Conservation (phyloP, 2,329 filamentous ascomycete genomes). For the Didymella pinodella region DNA sequence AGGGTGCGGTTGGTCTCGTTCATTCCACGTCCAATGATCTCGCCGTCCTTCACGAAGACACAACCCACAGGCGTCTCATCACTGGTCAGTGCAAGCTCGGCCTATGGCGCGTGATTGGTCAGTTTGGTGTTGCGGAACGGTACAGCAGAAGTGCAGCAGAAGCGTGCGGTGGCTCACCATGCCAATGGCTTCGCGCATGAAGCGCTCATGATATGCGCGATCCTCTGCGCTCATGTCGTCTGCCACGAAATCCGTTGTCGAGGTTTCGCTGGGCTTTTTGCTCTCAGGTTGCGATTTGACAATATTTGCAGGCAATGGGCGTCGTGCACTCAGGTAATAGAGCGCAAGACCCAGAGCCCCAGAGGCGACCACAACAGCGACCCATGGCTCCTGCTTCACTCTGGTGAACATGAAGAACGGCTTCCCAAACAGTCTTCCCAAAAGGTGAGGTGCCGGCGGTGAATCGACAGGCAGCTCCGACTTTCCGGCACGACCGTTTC, state of each 20-base stretch:
- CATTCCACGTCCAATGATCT: slow-evolving; percentile 88
- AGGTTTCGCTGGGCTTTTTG: slow-evolving; percentile 38
- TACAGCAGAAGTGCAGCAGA: slow-evolving; percentile 12
- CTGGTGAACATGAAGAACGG: slow-evolving; percentile 32
- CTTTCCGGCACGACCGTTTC: slow-evolving; percentile 35
- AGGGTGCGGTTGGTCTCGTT: slow-evolving; percentile 78
- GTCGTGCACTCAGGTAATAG: slow-evolving; percentile 27
- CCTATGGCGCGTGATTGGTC: slow-evolving; percentile 61
- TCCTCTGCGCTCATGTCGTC: slow-evolving; percentile 48
- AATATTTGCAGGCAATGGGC: slow-evolving; percentile 19
- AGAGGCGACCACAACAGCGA: slow-evolving; percentile 29
- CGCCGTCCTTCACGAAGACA: slow-evolving; percentile 82
- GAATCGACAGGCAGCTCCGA: slow-evolving; percentile 27
- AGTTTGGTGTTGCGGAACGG: slow-evolving; percentile 23
- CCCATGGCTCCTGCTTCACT: slow-evolving; percentile 34
- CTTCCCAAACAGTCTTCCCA: slow-evolving; percentile 28
- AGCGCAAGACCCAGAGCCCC: slow-evolving; percentile 34
- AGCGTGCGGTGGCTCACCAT: slow-evolving; percentile 67
- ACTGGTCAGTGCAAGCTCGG: slow-evolving; percentile 77
- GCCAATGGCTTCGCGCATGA: slow-evolving; percentile 84
- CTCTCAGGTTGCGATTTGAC: slow-evolving; percentile 19
- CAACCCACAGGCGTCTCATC: slow-evolving; percentile 98
- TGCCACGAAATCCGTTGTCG: slow-evolving; percentile 35
- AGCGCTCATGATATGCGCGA: slow-evolving; percentile 63
- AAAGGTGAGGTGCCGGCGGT: slow-evolving; percentile 33